Evolutionary conservation across 768 basidiomycete genomes (phyloP), one percentile per base, ranked within the genome.

Genomic region (Plicaturopsis crispa): DNA sequence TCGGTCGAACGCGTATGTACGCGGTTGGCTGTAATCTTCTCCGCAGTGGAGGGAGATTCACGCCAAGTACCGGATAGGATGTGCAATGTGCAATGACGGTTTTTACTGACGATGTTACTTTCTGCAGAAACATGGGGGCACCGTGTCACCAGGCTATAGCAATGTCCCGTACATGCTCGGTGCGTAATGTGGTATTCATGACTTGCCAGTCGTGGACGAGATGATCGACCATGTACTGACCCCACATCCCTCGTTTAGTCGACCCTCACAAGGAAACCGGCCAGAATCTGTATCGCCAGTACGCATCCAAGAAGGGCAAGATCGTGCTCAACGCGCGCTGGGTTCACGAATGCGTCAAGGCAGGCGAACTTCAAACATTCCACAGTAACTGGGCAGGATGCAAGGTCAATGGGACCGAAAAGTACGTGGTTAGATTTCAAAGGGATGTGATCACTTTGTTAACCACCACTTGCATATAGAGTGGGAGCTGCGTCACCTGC

Each of bases 101-200:
- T 38, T 34, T 14, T 12, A 24, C 36, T 34, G 14, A 24, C 19
- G 19, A 42, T 23, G 38, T 47, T 31, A 16, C 16, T 2, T 33
- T 22, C 40, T 49, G 16, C 60, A 90, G 88, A 80, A 77, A 67
- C 72, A 88, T 52, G 87, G 87, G 19, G 88, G 88, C 12, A 65
- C 67, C 5, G 71, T 87, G 33, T 76, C 80, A 19, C 75, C 76
- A 26, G 77, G 80, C 7, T 90, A 90, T 55, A 88, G 84, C 45
- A 78, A 78, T 16, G 84, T 86, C 4, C 66, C 75, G 1, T 88
- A 88, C 53, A 83, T 91, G 38, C 69, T 91, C 42, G 86, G 86
- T 85, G 48, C 41, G 75, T 62, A 42, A 35, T 14, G 31, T 40
- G 31, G 36, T 42, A 39, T 13, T 40, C 39, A 35, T 23, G 35